phyloP scores from a whole-genome alignment of 2,329 filamentous ascomycete genomes.

The Claviceps quebecensis region DNA sequence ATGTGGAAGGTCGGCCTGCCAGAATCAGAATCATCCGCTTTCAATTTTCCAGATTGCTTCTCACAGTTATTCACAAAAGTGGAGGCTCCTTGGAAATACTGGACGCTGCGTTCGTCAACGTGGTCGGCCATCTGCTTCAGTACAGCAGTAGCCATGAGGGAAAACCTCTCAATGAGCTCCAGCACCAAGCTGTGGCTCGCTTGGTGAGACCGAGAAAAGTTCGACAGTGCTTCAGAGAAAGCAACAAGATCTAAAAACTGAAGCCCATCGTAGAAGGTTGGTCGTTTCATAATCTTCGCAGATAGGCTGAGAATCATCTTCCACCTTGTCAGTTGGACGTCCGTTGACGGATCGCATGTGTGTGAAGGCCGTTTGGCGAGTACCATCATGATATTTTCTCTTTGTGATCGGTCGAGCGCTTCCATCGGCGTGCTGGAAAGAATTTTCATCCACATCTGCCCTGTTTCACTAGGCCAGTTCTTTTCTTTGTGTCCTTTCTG shows the following conservation, averaged over 20 bases:
- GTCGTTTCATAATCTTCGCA: conserved; percentile 34
- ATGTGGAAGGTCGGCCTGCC: conserved; percentile 18
- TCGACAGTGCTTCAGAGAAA: conserved; percentile 20
- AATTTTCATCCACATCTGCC: conserved; percentile 17
- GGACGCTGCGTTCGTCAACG: conserved; percentile 26
- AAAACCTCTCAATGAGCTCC: conserved; percentile 21
- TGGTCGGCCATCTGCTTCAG: conserved; percentile 31
- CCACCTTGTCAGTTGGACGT: conserved; percentile 17
- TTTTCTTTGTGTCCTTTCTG: conserved; percentile 17
- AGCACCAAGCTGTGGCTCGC: conserved; percentile 14
- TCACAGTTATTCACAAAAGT: conserved; percentile 15
- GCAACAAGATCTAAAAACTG: conserved; percentile 23
- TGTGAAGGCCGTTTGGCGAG: conserved; percentile 16
- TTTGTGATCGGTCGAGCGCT: conserved; percentile 26
- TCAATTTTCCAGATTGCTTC: conserved; percentile 1
- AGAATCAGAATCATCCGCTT: not conserved
- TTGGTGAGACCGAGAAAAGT: conserved; percentile 11
- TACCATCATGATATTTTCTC: conserved; percentile 28
- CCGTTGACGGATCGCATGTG: conserved; percentile 13
- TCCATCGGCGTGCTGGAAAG: conserved; percentile 24
- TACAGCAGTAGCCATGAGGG: conserved; percentile 16
- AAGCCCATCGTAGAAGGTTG: conserved; percentile 37
- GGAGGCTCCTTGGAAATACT: conserved; percentile 22
- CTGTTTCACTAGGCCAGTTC: conserved; percentile 17
- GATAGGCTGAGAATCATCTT: conserved; percentile 29